Evolutionary conservation across 2,329 filamentous ascomycete genomes (phyloP), one percentile per base, ranked within the genome.

Genomic region (Venturia pyrina): DNA sequence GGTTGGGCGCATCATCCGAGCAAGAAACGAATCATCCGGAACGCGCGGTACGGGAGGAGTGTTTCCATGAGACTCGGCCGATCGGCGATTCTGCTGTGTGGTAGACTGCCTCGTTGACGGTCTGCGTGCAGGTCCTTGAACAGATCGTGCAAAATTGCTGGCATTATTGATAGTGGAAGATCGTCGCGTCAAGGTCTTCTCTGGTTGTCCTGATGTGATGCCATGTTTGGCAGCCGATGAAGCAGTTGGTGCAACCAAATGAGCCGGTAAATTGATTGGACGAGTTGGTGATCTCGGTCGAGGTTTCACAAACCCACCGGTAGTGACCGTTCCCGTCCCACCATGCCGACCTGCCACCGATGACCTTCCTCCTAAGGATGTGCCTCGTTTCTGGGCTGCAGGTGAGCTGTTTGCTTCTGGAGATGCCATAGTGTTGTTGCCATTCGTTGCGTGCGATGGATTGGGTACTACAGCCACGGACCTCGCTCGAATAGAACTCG

Each of bases 1-100:
- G 0, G 89, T 93, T 1, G 89, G 89, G 50, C 89, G 81, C 85
- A 88, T 92, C 89, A 93, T 91, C 64, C 89, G 85, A n/a, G 88
- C 89, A 34, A 93, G 78, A 76, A 93, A 93, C 17, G 85, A 77
- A 69, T 90, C 53, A 24, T 59, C 53, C 13, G 28, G 53, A 21
- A 37, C 32, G 11, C 53, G 53, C 19, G 53, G 53, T 1, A 37
- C 28, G n/a, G 53, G 17, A 40, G 32, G 32, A 37, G 15, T 59
- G 32, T 21, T 21, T 10, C 21, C 28, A n/a, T 32, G 32, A 59
- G 53, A 21, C 34, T 21, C 53, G 8, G 53, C 28, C 32, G 53
- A 15, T 21, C 53, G 53, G 7, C 53, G 53, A 59, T 37, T 59
- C 28, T 59, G 53, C 53, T 44, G 60, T 43, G 48, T 48, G 43